Evolutionary conservation across 108 stramenopile species (phyloP).

Genomic region (Stephanodiscus minutulus): DNA sequence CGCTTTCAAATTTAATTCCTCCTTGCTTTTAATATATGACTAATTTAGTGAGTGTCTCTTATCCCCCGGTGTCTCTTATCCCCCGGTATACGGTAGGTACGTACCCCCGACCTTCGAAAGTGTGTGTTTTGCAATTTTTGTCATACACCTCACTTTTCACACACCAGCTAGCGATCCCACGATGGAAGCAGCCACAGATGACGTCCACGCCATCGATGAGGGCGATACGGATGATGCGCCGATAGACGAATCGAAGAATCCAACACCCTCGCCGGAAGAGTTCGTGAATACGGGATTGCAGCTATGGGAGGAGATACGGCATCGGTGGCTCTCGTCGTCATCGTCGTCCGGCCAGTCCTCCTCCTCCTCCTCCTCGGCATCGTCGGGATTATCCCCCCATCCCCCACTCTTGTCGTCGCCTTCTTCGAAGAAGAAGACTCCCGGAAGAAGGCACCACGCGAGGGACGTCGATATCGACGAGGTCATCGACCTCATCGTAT

Average conservation of each 20-base stretch:
- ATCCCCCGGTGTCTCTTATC: too few relatives aligned
- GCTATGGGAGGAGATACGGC: constrained; percentile 60
- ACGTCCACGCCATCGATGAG: constrained; percentile 3
- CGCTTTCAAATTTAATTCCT: too few relatives aligned
- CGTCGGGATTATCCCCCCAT: too few relatives aligned
- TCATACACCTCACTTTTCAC: too few relatives aligned
- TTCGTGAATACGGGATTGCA: constrained; percentile 51
- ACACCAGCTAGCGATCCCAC: neutral
- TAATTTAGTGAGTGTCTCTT: too few relatives aligned
- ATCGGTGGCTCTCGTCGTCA: constrained; percentile 43
- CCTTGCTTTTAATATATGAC: too few relatives aligned
- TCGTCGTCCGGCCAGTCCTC: constrained; percentile 6
- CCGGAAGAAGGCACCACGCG: constrained; percentile 21
- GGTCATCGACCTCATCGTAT: constrained; percentile 79
- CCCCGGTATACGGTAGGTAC: too few relatives aligned
- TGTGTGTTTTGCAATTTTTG: too few relatives aligned
- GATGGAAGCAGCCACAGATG: constrained; percentile 25
- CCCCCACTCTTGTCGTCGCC: too few relatives aligned
- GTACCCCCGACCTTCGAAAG: too few relatives aligned
- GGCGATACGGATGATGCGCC: neutral
- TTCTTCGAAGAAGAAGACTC: constrained; percentile 5
- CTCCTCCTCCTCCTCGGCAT: constrained; percentile 4
- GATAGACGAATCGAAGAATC: neutral
- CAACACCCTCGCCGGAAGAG: neutral
- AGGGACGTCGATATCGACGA: constrained; percentile 72